Base-by-base conservation (phyloP, 441 rosid genomes). In the Flueggea neowawraea region DNA sequence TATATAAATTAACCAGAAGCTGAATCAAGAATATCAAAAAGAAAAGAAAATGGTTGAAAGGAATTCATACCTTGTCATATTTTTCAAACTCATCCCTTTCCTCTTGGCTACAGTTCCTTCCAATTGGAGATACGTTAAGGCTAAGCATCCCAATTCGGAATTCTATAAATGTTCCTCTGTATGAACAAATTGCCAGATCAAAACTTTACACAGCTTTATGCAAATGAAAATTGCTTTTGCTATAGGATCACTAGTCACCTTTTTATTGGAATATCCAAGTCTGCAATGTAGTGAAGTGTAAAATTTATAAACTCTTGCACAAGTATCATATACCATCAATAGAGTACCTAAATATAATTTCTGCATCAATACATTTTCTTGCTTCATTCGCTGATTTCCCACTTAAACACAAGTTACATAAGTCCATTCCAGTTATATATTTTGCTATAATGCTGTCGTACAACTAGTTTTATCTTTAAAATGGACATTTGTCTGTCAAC, bases 91-190 rank as follows among this genome's bases (percentile, higher is more conserved):
- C 98, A 2, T 85, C 99, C 73, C 99, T 89, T 85, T 95, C 99
- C 80, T 95, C 97, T 74, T 89, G 99, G 84, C 96, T 95, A 82
- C 99, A 95, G 81, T 95, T 95, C 62, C 93, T 87, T 33, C 99
- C 98, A 74, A 95, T 95, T 39, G 99, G 99, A 63, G 97, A 95
- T 63, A 95, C 93, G 72, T 95, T 95, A 65, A 95, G 70, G 72
- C 91, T 95, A 65, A 95, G 70, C 99, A 91, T 95, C 54, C 99
- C 99, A 78, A 83, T 95, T 55, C 98, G 87, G 77, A 95, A 95
- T 70, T 95, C 99, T 51, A 95, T 88, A 68, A 95, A 95, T 58
- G 99, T 95, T 68, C 99, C 99, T 82, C 99, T 95, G 45, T 57
- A 67, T 9, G 55, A 55, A 75, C 65, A 53, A 59, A 22, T 31